Base-by-base conservation (phyloP, 192 early-diverging fungal genomes). In the Coemansia sp. region DNA sequence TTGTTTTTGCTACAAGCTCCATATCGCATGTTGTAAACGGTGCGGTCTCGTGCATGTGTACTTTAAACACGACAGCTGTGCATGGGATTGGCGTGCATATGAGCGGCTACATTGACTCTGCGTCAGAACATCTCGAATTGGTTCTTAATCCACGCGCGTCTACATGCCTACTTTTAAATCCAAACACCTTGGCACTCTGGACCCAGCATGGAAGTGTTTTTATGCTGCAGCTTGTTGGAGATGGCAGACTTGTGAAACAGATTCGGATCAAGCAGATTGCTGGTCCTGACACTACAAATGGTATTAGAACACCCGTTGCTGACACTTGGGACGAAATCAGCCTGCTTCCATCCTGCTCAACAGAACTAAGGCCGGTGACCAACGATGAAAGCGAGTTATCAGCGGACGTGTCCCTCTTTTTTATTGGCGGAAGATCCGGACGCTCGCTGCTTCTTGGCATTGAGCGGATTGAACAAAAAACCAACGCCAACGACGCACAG, bases 21-120 rank as follows among this genome's bases (percentile, higher is more conserved):
- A 61, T 99, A 18, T 85, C 96, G 13, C 90, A 99, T 66, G 82
- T 97, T 2, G 90, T 90, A 65, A 94, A 97, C 80, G 93, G 87
- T 54, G 84, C 91, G 0, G 40, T 82, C 0, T 71, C 80, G 46
- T 76, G 80, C 69, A 71, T 82, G 5, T 68, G 75, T 9, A 84
- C 91, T n/a, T 89, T 92, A 40, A 83, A 93, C 36, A 88, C 86
- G 15, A 84, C 87, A 6, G 88, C 89, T 1, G 87, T 93, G 16
- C 95, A 93, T 67, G 87, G 82, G 16, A 96, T 92, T 46, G 84
- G 85, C 21, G 71, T 70, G 1, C 56, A 71, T 15, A 78, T 85
- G 57, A 82, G 79, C 0, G 77, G 77, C 52, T 87, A 79, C 52
- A 77, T 88, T 0, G 79, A 85, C 57, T 37, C 41, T 32, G 67